These are phyloP conservation scores for Sugiyamaella lignohabitans DNA, from an alignment of 805 yeast genomes.

Conservation along the genomic window DNA sequence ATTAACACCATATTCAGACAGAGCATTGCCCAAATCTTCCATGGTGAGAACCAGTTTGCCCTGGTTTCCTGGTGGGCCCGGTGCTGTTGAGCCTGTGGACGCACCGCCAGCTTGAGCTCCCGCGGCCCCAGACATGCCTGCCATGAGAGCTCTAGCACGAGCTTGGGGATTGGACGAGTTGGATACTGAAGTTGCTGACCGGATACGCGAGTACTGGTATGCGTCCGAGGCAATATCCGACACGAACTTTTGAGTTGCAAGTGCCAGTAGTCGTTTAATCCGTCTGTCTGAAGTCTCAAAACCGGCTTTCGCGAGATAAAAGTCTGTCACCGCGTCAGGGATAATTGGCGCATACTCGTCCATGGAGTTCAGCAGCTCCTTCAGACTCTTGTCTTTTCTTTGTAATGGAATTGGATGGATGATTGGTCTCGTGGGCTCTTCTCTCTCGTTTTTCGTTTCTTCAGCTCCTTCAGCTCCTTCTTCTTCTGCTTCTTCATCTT, in stretches of 20 bases:
- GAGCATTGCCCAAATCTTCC: slow-evolving; percentile 88
- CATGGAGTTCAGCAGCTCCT: slow-evolving; percentile 81
- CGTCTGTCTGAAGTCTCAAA: slow-evolving; percentile 72
- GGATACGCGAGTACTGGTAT: slow-evolving; percentile 86
- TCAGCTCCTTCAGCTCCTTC: slow-evolving; percentile 14
- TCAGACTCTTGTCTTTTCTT: slow-evolving; percentile 37
- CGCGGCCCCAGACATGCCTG: slow-evolving; percentile 47
- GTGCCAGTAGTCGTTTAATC: slow-evolving; percentile 75
- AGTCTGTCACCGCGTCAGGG: slow-evolving; percentile 94
- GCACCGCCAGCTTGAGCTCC: slow-evolving; percentile 29
- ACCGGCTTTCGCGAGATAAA: slow-evolving; percentile 79
- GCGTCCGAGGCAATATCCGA: slow-evolving; percentile 96
- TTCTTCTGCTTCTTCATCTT: slow-evolving; percentile 15
- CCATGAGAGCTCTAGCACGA: slow-evolving; percentile 69
- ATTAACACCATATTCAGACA: slow-evolving; percentile 88
- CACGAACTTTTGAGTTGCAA: slow-evolving; percentile 93
- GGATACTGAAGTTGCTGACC: slow-evolving; percentile 83
- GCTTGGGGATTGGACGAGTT: slow-evolving; percentile 80
- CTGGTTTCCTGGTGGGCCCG: slow-evolving; percentile 37
- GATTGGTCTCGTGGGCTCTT: slow-evolving; percentile 21
- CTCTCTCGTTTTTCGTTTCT: slow-evolving; percentile 19
- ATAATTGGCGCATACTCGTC: slow-evolving; percentile 93
- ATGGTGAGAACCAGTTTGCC: slow-evolving; percentile 84
- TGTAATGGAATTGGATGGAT: slow-evolving; percentile 21
- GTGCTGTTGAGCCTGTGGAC: slow-evolving; percentile 30